Base-by-base conservation (phyloP, 1,284 basidiomycete genomes). In the Puccinia hordei region DNA sequence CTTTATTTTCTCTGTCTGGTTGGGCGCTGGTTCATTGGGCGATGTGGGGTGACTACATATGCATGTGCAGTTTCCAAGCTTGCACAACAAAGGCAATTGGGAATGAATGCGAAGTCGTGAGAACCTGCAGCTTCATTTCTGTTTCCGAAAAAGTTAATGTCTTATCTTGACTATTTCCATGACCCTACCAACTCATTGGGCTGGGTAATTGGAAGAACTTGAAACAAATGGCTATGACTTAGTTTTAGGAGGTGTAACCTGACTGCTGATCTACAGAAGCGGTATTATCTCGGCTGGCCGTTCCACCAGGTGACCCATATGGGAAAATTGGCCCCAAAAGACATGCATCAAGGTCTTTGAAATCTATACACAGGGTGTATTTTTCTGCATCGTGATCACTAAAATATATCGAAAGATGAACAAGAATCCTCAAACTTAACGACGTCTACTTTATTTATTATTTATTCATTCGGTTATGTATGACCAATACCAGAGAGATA, bases 1-100 rank as follows among this genome's bases (percentile, higher is more conserved):
- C 24, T 59, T 13, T 59, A 59, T 33, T 30, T 33, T 33, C 27
- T 59, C 24, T 59, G n/a, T 27, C 24, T 3, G 30, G 57, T 59
- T 59, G 57, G 57, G 57, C 57, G 57, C 57, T 59, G 24, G 57
- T 59, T 59, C 57, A 59, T 59, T 59, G 57, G 57, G 57, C 57
- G 27, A 33, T 59, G 27, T 59, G 57, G 57, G 57, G 57, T 27
- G 57, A 59, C 57, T 59, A 27, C 12, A n/a, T n/a, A n/a, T n/a
- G n/a, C n/a, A n/a, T 41, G 38, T 6, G 57, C 8, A 30, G 27
- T 33, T 59, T 27, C 57, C n/a, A 24, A 15, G 57, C 24, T 27
- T 59, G 57, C 57, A 59, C 57, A 33, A 59, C 57, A 59, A 27
- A 30, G 33, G 57, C 57, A 59, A 27, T 33, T 24, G 12, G 10